phyloP scores from a whole-genome alignment of 176 grass and related monocot genomes.

The Triticum dicoccoides region DNA sequence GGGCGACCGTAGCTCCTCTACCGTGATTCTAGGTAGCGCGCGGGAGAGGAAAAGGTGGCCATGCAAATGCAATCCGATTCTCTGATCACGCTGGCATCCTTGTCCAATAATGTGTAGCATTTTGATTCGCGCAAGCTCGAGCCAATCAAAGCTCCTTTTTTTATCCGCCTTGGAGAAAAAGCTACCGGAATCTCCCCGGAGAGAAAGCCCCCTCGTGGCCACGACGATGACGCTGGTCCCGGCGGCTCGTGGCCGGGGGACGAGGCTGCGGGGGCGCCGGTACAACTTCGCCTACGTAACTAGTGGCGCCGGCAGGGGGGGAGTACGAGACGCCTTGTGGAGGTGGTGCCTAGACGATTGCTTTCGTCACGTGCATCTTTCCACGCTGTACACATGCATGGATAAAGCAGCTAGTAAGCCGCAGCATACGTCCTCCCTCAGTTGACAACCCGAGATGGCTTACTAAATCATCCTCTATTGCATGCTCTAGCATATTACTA shows the following conservation, averaged over 20 bases:
- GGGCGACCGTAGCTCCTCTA: neutral
- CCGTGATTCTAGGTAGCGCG: neutral
- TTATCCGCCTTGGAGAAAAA: neutral
- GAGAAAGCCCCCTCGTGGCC: neutral
- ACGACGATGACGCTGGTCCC: neutral
- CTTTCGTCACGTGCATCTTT: neutral
- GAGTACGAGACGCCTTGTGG: neutral
- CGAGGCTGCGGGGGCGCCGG: neutral
- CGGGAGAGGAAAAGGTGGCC: constrained; percentile 3
- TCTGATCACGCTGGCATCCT: neutral
- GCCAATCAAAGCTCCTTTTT: constrained; percentile 6
- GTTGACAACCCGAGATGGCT: neutral
- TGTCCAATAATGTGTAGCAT: constrained; percentile 7
- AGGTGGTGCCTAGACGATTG: neutral
- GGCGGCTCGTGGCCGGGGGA: neutral
- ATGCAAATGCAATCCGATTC: constrained; percentile 29
- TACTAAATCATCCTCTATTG: too few species aligned
- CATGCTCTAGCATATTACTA: too few species aligned
- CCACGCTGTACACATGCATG: neutral
- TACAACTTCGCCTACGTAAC: neutral
- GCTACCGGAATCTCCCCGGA: neutral
- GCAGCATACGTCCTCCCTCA: neutral
- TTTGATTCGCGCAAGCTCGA: neutral
- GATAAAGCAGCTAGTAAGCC: neutral
- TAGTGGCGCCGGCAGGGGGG: neutral